Conservation (phyloP, 2,329 filamentous ascomycete genomes). For the Penicillium sp. region DNA sequence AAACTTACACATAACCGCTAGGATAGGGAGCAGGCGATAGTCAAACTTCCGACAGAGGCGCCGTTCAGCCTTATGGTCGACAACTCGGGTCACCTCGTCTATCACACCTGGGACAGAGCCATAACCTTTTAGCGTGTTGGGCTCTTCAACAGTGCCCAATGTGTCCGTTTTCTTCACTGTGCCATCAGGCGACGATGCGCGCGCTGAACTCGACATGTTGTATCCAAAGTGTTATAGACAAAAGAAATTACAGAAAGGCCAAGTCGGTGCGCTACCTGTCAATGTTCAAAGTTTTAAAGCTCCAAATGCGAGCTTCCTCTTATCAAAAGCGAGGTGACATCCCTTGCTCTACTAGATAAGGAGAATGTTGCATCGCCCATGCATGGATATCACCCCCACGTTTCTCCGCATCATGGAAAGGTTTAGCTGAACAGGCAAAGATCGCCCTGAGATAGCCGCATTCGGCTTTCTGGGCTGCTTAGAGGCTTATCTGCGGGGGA, state of each 20-base stretch:
- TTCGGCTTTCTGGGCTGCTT: neutral
- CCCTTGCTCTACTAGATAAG: conserved; percentile 20
- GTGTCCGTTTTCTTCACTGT: conserved; percentile 15
- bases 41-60: conserved; percentile 55
- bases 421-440: conserved; percentile 6
- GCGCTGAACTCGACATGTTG: conserved; percentile 5
- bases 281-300: neutral
- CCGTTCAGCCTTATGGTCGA: conserved; percentile 49
- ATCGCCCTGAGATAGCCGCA: conserved; percentile 19
- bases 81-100: conserved; percentile 32
- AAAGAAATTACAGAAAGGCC: neutral
- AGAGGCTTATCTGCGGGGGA: conserved; percentile 4
- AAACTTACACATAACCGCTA: conserved; percentile 55
- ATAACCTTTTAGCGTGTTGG: conserved; percentile 20
- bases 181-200: conserved; percentile 15
- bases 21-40: conserved; percentile 52
- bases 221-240: neutral
- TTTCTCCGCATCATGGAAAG: conserved; percentile 22
- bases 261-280: neutral
- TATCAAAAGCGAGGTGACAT: conserved; percentile 13
- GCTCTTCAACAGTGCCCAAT: conserved; percentile 15
- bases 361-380: conserved; percentile 21
- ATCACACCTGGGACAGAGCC: conserved; percentile 19
- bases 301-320: too few relatives aligned
- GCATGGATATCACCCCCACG: conserved; percentile 20